Conservation (phyloP, 2,329 filamentous ascomycete genomes). For the Dothistroma septosporum region DNA sequence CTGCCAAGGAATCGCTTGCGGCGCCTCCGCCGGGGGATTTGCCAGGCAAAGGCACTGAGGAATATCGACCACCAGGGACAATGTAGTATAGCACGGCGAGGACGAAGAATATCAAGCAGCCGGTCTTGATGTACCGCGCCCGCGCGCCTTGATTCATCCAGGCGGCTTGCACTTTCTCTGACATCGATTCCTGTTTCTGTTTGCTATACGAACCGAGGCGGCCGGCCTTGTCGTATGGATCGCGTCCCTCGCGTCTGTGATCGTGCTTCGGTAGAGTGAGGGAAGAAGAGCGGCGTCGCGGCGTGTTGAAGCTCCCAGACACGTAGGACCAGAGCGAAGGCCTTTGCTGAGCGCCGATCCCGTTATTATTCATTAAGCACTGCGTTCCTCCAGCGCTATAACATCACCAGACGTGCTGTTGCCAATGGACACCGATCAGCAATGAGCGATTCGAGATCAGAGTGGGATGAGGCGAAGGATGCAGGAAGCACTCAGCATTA, state of each 20-base stretch:
- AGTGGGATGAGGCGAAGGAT: background rate
- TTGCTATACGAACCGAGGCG: slow-evolving; percentile 33
- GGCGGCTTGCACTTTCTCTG: slow-evolving; percentile 39
- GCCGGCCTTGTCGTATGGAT: slow-evolving; percentile 47
- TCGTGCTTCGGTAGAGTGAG: slow-evolving; percentile 46
- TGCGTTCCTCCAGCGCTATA: slow-evolving; percentile 1
- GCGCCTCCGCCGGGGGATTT: slow-evolving; percentile 39
- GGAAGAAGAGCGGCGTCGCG: slow-evolving; percentile 51
- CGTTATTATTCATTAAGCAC: slow-evolving; percentile 17
- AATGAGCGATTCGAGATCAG: slow-evolving; percentile 2
- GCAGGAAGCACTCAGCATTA: background rate
- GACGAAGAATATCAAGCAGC: slow-evolving; percentile 56
- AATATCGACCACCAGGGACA: slow-evolving; percentile 33
- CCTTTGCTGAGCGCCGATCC: slow-evolving; percentile 7
- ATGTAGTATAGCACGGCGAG: slow-evolving; percentile 57
- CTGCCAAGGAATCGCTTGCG: slow-evolving; percentile 55
- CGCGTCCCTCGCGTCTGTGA: slow-evolving; percentile 32
- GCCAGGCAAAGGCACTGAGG: slow-evolving; percentile 16
- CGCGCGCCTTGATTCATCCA: slow-evolving; percentile 61
- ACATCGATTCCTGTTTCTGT: slow-evolving; percentile 33
- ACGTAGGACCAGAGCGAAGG: slow-evolving; percentile 50
- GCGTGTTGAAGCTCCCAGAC: slow-evolving; percentile 37
- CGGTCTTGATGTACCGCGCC: slow-evolving; percentile 59
- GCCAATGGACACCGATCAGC: background rate
- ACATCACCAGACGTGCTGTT: slow-evolving; percentile 4